Evolutionary conservation across 164 flowering plant genomes (phyloP), one percentile per base, ranked within the genome.

Genomic region (Akebia trifoliata): DNA sequence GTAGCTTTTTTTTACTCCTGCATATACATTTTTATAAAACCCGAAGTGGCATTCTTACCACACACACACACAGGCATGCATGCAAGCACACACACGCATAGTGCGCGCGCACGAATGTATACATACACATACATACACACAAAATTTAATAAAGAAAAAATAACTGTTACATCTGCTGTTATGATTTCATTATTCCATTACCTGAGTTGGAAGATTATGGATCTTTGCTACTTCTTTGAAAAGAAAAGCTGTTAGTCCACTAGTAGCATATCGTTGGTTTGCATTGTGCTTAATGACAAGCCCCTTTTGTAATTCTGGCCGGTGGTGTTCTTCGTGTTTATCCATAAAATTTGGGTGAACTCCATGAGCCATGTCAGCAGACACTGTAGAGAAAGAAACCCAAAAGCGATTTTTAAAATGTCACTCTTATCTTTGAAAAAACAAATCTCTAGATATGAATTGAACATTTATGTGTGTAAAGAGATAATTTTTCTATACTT

Each of bases 351-450:
- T 92, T 67, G 98, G 98, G 69, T 91, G 98, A 56, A 83, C 86
- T 53, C 96, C 96, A 70, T 88, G 98, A 55, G 98, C 98, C 98
- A 91, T 88, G 72, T 91, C 95, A 10, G 96, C 98, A 43, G 98
- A 91, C 14, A 88, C 98, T 86, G 63, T 47, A 59, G 14, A 45
- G 6, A 63, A 20, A 32, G 20, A 59, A 53, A 57, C 44, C 29
- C 32, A 38, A 51, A 50, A 56, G n/a, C n/a, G n/a, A 51, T 24
- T 12, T 31, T 45, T 20, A 18, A 18, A 24, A 18, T 1, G 30
- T 12, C 40, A 18, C 28, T 29, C 46, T 51, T 28, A 28, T 28
- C 20, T 39, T 10, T 24, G 40, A 18, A 20, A 21, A 57, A 24
- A 61, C 21, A 39, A 35, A 0, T 11, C 37, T 57, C 5, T 28